Percentiles rank a stretch among this genome's conserved stretches.
Conservation (phyloP, 2,329 filamentous ascomycete genomes). For the Stemphylium vesicarium region DNA sequence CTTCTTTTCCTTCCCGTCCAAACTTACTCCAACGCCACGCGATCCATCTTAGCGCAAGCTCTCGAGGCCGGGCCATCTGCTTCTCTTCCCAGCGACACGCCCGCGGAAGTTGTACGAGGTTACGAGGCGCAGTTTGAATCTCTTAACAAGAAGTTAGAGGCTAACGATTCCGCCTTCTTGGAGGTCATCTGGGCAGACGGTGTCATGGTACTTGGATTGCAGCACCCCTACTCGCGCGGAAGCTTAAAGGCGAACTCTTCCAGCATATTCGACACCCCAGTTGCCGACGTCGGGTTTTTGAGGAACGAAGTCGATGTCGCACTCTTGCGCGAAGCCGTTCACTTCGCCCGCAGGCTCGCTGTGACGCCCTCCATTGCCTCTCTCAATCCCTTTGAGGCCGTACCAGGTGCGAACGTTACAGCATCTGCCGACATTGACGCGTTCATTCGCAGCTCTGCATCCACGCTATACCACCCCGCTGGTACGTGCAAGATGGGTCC, state of each 20-base stretch:
- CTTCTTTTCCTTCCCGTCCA: conserved; percentile 30
- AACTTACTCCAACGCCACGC: conserved; percentile 25
- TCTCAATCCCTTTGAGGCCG: conserved; percentile 27
- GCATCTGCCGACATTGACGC: conserved; percentile 24
- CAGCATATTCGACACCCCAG: conserved; percentile 31
- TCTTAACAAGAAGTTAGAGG: conserved; percentile 25
- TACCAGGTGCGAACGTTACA: conserved; percentile 29
- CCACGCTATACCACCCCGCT: conserved; percentile 34
- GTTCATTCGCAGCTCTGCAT: conserved; percentile 19
- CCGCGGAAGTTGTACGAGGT: conserved; percentile 25
- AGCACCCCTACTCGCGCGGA: conserved; percentile 37
- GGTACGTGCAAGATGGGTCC: conserved; percentile 37
- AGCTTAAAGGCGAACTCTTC: conserved; percentile 26
- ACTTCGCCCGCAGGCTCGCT: conserved; percentile 24
- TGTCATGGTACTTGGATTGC: conserved; percentile 20
- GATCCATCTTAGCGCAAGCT: conserved; percentile 22
- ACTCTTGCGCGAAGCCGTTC: conserved; percentile 30
- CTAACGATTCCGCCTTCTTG: conserved; percentile 23
- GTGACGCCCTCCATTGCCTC: conserved; percentile 17
- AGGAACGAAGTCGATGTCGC: conserved; percentile 31
- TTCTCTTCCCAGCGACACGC: conserved; percentile 22
- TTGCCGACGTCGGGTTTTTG: conserved; percentile 32
- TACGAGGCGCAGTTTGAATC: conserved; percentile 23
- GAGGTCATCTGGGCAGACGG: conserved; percentile 33
- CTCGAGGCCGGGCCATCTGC: conserved; percentile 18